Base-by-base conservation (phyloP, 805 yeast species). In the Wickerhamiella azymoides region DNA sequence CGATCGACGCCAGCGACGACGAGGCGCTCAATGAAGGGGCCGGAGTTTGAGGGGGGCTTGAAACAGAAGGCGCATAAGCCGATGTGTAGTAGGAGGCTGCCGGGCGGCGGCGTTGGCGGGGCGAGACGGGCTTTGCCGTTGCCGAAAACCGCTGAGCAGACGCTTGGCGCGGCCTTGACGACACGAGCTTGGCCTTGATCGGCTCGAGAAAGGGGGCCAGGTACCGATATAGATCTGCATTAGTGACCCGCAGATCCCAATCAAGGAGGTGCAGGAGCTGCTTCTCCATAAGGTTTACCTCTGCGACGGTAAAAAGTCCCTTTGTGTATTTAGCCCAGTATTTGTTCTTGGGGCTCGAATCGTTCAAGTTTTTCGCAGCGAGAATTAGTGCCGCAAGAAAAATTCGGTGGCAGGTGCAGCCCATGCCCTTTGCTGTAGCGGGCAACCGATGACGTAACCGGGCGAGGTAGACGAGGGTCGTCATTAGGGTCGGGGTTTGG, bases 251-350 rank as follows among this genome's bases (percentile, higher is more conserved):
- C 40, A 92, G 69, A 56, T 84, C 79, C 97, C 97, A 89, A 55
- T 84, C 80, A 48, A 89, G 72, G 51, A 84, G 76, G 42, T 73
- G 75, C 41, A 89, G 75, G 56, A 92, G 68, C 65, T 89, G 97
- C 53, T 88, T 72, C 65, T 89, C 98, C 57, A 93, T 82, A 52
- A 86, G 77, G 63, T 89, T 92, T 45, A 92, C 85, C 58, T 89
- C 97, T 18, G 70, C 70, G 33, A 83, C 66, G 9, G 78, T 60
- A 49, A 89, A 72, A 37, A 92, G 69, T 0, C 96, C 96, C 59
- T 80, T 79, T 2, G 97, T 88, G 68, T 89, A 88, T 49, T 76
- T 72, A 4, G 94, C 80, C 98, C 98, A 89, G 67, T 92, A 96
- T 65, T 82, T 88, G 66, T 89, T 89, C 61, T 89, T 73, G 37